Evolutionary conservation across 352 stramenopile genomes (phyloP), one percentile per base, ranked within the genome.

Genomic region (Thalassiosira pacifica): DNA sequence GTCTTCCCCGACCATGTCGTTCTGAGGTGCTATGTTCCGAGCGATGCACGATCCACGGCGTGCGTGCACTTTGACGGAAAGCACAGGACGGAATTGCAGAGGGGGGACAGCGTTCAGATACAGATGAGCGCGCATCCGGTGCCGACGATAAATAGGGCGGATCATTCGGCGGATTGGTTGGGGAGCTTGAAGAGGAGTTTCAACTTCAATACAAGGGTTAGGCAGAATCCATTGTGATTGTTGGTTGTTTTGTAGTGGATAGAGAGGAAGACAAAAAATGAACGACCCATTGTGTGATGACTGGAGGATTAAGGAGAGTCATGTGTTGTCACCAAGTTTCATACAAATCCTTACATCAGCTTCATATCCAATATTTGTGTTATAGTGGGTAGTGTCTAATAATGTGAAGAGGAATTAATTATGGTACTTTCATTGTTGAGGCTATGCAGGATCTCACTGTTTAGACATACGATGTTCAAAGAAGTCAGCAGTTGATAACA

Each of bases 1-100:
- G 80, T 96, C 18, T 96, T 96, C 78, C 91, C 93, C n/a, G 93
- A 96, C 79, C 87, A 93, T 70, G 90, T 93, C 0, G 84, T 94
- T 0, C 69, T 96, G 42, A 72, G 88, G 6, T 93, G 86, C 61
- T 92, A 91, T 63, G 90, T 96, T 19, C 90, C 91, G 10, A 83
- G 87, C 24, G 91, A 95, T 85, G 91, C 90, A 29, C 76, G 93
- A 27, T 85, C 86, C 8, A 84, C 83, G 52, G 93, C 90, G 19
- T 90, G 83, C 32, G 93, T 95, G 0, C 86, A 90, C 31, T 96
- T 96, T 89, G 93, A 96, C 87, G 93, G 93, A 5, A 93, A 92
- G 80, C 69, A 93, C 67, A 82, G 90, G 40, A 85, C 79, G 40
- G 83, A 92, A 72, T 79, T 95, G 45, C 72, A 91, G 72, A 81